Evolutionary conservation across 331 rosid genomes (phyloP), one percentile per base, ranked within the genome.

Genomic region (Quercus lobata): DNA sequence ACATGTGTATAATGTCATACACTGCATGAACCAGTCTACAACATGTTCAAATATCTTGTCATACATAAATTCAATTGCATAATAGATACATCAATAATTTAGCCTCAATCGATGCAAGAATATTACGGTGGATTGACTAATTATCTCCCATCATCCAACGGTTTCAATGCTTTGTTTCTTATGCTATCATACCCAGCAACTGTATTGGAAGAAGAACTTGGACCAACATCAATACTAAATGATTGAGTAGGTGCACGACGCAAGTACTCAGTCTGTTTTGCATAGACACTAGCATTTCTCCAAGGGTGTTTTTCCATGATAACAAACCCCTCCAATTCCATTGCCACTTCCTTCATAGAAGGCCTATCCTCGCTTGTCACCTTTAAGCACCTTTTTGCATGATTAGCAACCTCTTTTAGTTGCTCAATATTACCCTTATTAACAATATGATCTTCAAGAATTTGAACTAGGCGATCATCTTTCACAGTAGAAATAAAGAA

Each of bases 91-190:
- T 21, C 3, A 7, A 41, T 41, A 41, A 41, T 32, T 4, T 32
- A 32, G 35, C 0, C 35, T 32, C 15, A n/a, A 21, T 8, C 0
- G 2, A 57, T 7, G 15, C 4, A 57, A 3, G 22, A 6, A 57
- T 21, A 19, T 5, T 27, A 27, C 29, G 0, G 3, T 27, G 29
- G 29, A 32, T 5, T 63, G 2, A 1, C 22, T 7, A 56, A 66
- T 73, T 57, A 84, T 57, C 87, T 76, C 16, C 84, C 87, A 70
- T 76, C 81, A 24, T 5, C 24, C 24, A 63, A 11, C 62, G 84
- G 55, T 4, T 32, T 34, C 2, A 81, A 34, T 15, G 76, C 14
- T 32, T 61, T 54, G 22, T 29, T 27, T 9, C 5, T 66, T 15
- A 35, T 14, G 73, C 69, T 80, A 19, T 57, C 41, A 2, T n/a